phyloP scores from a whole-genome alignment of 169 alveolate species.

The Cryptosporidium sp. region DNA sequence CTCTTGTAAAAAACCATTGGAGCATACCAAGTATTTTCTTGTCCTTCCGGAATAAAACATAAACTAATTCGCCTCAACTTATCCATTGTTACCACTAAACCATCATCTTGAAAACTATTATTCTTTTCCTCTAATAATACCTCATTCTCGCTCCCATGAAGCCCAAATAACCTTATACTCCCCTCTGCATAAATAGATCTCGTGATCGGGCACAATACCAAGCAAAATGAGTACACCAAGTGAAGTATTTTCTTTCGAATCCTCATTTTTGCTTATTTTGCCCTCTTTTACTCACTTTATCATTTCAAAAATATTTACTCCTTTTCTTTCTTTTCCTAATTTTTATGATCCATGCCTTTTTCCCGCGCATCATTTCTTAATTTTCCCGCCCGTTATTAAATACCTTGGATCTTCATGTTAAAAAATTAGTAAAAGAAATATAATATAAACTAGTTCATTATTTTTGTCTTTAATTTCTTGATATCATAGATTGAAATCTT shows the following conservation, averaged over 20 bases:
- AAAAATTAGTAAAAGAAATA: too few relatives aligned
- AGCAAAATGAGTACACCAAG: neutral
- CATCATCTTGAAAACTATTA: neutral
- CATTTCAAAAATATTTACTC: slow-evolving; percentile 17
- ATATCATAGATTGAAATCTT: too few relatives aligned
- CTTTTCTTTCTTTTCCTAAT: slow-evolving; percentile 13
- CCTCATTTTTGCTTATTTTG: slow-evolving; percentile 16
- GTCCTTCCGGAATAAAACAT: slow-evolving; percentile 47
- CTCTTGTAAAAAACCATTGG: slow-evolving; percentile 59
- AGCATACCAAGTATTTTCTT: slow-evolving; percentile 51
- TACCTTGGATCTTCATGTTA: neutral
- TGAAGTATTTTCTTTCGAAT: neutral
- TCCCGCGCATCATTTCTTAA: slow-evolving; percentile 1
- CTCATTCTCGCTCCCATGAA: neutral
- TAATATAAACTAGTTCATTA: too few relatives aligned
- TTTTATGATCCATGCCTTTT: slow-evolving; percentile 59
- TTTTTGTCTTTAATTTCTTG: too few relatives aligned
- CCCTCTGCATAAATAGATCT: slow-evolving; percentile 8
- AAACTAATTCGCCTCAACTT: neutral
- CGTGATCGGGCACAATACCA: neutral
- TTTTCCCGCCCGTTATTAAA: slow-evolving; percentile 18
- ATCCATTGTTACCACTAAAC: slow-evolving; percentile 8
- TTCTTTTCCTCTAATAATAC: neutral
- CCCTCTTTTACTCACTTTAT: neutral
- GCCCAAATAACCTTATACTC: slow-evolving; percentile 10